phyloP scores from a whole-genome alignment of 768 basidiomycete genomes.

The Mycena kentingensis region DNA sequence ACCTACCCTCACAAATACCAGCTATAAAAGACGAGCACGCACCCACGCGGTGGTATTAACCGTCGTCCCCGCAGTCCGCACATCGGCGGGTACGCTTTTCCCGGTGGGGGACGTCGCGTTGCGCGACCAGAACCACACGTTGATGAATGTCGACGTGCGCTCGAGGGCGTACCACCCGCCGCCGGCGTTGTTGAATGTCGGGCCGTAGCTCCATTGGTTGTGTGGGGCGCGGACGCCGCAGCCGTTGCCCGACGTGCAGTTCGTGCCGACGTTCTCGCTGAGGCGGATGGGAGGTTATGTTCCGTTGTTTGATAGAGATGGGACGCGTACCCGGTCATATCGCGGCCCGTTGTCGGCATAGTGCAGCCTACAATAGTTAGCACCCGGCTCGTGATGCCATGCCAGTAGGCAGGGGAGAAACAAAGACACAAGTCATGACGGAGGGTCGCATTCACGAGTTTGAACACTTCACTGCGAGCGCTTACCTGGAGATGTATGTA shows the following conservation, averaged over 20 bases:
- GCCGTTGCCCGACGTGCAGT: conserved; percentile 48
- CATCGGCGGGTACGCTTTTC: conserved; percentile 51
- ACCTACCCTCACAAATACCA: not conserved
- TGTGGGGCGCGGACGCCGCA: conserved; percentile 48
- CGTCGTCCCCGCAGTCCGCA: conserved; percentile 39
- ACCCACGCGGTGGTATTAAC: conserved; percentile 60
- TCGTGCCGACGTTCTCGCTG: conserved; percentile 49
- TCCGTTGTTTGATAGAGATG: no score
- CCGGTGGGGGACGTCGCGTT: no score
- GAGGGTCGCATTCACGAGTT: no score
- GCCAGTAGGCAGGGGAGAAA: conserved; percentile 46
- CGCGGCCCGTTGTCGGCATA: no score
- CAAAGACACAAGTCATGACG: no score
- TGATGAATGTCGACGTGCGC: conserved; percentile 56
- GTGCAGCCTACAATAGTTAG: no score
- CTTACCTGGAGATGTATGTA: conserved; percentile 50
- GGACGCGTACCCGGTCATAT: no score
- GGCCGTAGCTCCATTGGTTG: conserved; percentile 51
- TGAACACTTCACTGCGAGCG: no score
- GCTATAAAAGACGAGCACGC: conserved; percentile 14
- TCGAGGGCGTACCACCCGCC: conserved; percentile 75
- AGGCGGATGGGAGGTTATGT: conserved; percentile 34
- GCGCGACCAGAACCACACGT: conserved; percentile 75
- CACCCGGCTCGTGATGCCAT: no score
- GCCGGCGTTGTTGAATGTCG: conserved; percentile 55